These are phyloP conservation scores for Teunomyces aglyptinius DNA, from an alignment of 805 yeast species.

Conservation along the genomic window DNA sequence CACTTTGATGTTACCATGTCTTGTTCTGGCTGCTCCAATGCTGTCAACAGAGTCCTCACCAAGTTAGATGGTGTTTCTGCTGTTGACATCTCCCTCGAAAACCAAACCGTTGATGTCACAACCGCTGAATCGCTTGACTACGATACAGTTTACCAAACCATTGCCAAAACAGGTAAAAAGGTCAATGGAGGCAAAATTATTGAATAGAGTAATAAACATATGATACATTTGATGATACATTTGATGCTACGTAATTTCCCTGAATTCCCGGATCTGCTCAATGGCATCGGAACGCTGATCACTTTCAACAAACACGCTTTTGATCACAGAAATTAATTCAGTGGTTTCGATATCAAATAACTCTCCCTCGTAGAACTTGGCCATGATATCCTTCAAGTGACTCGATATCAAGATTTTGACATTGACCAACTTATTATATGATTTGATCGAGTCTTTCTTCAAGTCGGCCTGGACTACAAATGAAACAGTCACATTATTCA, in stretches of 20 bases:
- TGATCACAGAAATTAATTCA: conserved; percentile 42
- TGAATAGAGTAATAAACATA: conserved; percentile 14
- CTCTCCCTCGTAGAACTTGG: conserved; percentile 50
- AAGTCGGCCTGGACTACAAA: conserved; percentile 15
- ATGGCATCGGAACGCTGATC: conserved; percentile 44
- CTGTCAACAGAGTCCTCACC: conserved; percentile 73
- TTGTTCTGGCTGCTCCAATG: conserved; percentile 85
- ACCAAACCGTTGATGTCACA: conserved; percentile 78
- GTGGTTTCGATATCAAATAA: conserved; percentile 47
- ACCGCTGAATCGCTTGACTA: conserved; percentile 56
- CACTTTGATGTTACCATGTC: conserved; percentile 82
- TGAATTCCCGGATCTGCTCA: conserved; percentile 44
- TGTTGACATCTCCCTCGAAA: conserved; percentile 71
- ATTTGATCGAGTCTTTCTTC: conserved; percentile 17
- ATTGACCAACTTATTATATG: conserved; percentile 29
- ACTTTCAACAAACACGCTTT: conserved; percentile 45
- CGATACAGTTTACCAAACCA: conserved; percentile 76
- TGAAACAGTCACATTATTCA: conserved; percentile 22
- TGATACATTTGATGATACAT: background rate
- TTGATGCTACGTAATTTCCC: conserved; percentile 16
- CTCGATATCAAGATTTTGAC: conserved; percentile 30
- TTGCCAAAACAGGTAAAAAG: conserved; percentile 88
- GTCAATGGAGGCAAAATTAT: conserved; percentile 64
- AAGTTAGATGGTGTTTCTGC: conserved; percentile 72
- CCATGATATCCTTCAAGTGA: conserved; percentile 48